phyloP scores from a whole-genome alignment of 2,329 filamentous ascomycete genomes.

The Lachnellula occidentalis region DNA sequence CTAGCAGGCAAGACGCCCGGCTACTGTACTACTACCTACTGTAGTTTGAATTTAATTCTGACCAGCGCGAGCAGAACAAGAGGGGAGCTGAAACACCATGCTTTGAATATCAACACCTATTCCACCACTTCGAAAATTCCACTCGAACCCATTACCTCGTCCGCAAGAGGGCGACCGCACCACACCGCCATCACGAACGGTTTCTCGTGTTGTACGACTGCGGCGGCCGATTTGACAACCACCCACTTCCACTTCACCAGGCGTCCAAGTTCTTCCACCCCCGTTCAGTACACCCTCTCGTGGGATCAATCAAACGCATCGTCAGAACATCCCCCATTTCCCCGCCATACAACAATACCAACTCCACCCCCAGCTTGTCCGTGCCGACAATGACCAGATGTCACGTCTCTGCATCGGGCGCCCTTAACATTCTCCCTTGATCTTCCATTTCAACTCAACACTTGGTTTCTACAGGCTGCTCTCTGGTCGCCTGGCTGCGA shows the following conservation, averaged over 20 bases:
- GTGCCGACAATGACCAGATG: conserved; percentile 34
- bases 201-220: conserved; percentile 10
- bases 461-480: conserved; percentile 21
- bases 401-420: conserved; percentile 31
- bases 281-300: conserved; percentile 3
- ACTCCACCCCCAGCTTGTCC: conserved; percentile 19
- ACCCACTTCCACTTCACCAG: conserved; percentile 6
- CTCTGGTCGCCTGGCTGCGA: conserved; percentile 23
- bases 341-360: conserved; percentile 1
- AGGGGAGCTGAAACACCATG: background rate
- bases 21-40: background rate
- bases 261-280: conserved; percentile 7
- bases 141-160: background rate
- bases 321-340: conserved; percentile 1
- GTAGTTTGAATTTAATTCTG: background rate
- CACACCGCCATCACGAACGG: background rate
- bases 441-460: conserved; percentile 18
- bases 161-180: background rate
- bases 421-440: conserved; percentile 33
- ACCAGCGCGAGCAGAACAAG: background rate
- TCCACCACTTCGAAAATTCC: background rate
- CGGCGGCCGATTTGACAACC: background rate
- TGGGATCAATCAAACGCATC: conserved; percentile 9
- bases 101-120: background rate
- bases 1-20: no score